phyloP scores from a whole-genome alignment of 495 filamentous ascomycete genomes.

The Durotheca rogersii region DNA sequence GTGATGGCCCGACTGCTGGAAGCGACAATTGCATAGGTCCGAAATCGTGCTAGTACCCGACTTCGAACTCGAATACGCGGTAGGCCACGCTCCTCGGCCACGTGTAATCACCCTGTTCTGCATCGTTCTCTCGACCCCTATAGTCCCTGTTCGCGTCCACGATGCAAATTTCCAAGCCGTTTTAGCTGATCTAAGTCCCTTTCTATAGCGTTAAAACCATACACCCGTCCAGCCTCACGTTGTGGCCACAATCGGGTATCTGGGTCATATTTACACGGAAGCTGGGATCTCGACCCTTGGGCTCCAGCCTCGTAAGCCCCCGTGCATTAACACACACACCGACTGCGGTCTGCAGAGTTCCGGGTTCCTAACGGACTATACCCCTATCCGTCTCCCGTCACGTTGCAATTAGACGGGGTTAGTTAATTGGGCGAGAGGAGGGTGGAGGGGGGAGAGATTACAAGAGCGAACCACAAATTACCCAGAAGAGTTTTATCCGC shows the following conservation, averaged over 20 bases:
- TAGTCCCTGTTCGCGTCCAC: too few species aligned
- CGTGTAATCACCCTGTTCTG: too few species aligned
- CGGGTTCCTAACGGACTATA: not conserved
- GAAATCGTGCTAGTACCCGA: too few species aligned
- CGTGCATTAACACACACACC: constrained; percentile 5
- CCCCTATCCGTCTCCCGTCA: constrained; percentile 1
- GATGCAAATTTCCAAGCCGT: too few species aligned
- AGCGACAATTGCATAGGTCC: too few species aligned
- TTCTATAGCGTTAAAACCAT: too few species aligned
- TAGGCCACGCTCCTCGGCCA: too few species aligned
- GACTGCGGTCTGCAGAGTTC: not conserved
- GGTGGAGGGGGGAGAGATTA: constrained; percentile 2
- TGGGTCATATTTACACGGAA: not conserved
- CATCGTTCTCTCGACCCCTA: too few species aligned
- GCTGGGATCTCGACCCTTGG: not conserved
- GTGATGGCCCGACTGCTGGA: too few species aligned
- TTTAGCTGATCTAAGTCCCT: too few species aligned
- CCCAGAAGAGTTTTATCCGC: constrained; percentile 27
- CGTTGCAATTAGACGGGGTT: constrained; percentile 1
- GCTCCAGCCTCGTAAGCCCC: constrained; percentile 5
- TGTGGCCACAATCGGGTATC: not conserved
- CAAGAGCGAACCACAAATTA: constrained; percentile 11
- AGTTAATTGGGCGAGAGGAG: constrained; percentile 8
- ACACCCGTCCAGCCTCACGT: too few species aligned
- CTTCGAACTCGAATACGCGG: too few species aligned